These are phyloP conservation scores for Fusarium sp. DNA, from an alignment of 2,329 filamentous ascomycete species.

Conservation along the genomic window DNA sequence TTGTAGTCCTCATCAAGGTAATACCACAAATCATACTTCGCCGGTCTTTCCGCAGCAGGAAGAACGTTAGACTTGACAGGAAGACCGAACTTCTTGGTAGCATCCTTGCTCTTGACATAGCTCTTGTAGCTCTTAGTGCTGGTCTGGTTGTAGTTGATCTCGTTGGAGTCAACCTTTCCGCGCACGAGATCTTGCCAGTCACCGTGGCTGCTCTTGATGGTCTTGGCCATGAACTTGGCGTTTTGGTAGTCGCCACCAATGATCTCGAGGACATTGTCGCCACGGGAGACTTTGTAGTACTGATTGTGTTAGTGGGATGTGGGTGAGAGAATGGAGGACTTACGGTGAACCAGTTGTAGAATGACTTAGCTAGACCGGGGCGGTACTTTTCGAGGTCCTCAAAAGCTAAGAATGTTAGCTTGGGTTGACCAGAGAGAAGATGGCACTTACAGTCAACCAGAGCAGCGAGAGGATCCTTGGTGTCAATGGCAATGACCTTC, in stretches of 20 bases:
- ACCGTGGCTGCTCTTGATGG: conserved; percentile 52
- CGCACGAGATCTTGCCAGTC: conserved; percentile 55
- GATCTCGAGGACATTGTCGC: conserved; percentile 52
- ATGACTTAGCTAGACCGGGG: conserved; percentile 50
- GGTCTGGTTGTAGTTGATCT: conserved; percentile 58
- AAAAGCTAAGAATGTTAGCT: conserved; percentile 45
- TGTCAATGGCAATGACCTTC: conserved; percentile 55
- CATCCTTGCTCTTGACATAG: conserved; percentile 49
- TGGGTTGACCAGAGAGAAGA: rapidly evolving
- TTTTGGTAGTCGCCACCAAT: conserved; percentile 53
- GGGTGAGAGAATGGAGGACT: not conserved
- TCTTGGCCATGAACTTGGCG: conserved; percentile 47
- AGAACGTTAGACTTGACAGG: conserved; percentile 47
- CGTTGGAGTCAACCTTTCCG: conserved; percentile 51
- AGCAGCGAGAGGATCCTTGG: conserved; percentile 53
- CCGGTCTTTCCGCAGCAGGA: conserved; percentile 47
- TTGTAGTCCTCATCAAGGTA: conserved; percentile 52
- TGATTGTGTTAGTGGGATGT: not conserved
- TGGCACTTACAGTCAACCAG: conserved; percentile 49
- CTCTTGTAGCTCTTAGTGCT: conserved; percentile 47
- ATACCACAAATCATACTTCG: conserved; percentile 53
- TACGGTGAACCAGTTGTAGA: conserved; percentile 56
- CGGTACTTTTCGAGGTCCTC: conserved; percentile 55
- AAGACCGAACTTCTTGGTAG: conserved; percentile 49
- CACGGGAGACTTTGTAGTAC: conserved; percentile 57